Evolutionary conservation across 768 basidiomycete genomes (phyloP), one percentile per base, ranked within the genome.

Genomic region (Mycena sanguinolenta): DNA sequence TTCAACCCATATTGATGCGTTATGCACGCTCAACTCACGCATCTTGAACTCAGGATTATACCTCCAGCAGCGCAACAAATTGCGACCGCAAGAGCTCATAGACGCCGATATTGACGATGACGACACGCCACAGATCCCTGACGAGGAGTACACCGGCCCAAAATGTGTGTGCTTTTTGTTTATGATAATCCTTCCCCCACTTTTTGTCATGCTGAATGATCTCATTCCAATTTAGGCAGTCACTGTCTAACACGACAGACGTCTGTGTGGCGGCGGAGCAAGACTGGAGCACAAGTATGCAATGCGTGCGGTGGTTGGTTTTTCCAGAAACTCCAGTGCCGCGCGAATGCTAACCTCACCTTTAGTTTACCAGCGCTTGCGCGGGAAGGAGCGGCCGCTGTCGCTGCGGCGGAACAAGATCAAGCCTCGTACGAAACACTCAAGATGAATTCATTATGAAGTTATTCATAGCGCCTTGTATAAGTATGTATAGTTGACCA

Each of bases 291-390:
- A 25, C 66, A 72, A 52, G 62, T 72, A 7, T 72, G 71, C 58
- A 72, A 72, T 46, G 71, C 71, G 1, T 72, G 71, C 28, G 71
- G 71, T 1, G 71, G n/a, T n/a, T n/a, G n/a, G n/a, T n/a, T n/a
- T n/a, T n/a, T n/a, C n/a, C n/a, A n/a, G n/a, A n/a, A n/a, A n/a
- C n/a, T n/a, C n/a, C n/a, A n/a, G n/a, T n/a, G n/a, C n/a, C n/a
- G n/a, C n/a, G n/a, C n/a, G n/a, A n/a, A n/a, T n/a, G n/a, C n/a
- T n/a, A n/a, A n/a, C n/a, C n/a, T n/a, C n/a, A n/a, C n/a, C n/a
- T n/a, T n/a, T n/a, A n/a, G n/a, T 72, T 12, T 72, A 68, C 27
- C 30, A 28, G 2, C 38, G 71, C 12, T 46, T 71, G 25, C 38
- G 70, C n/a, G 70, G 70, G 19, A 71, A 71, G 54, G 70, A 66